Conservation (phyloP, 768 basidiomycete genomes). For the Scleroderma citrinum region DNA sequence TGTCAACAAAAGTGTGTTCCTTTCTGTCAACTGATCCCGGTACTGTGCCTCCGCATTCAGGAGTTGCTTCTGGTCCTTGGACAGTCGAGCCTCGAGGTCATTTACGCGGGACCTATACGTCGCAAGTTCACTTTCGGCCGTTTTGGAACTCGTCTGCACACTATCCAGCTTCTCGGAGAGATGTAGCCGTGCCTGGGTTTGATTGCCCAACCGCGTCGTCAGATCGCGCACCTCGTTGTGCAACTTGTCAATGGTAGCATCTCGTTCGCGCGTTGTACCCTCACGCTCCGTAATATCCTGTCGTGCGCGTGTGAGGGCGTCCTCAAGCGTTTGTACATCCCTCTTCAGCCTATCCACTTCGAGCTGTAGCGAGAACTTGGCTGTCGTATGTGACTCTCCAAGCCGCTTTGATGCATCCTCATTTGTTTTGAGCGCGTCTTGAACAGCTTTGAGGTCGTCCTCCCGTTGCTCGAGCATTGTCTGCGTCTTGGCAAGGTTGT, state of each 20-base stretch:
- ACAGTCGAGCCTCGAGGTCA: constrained; percentile 74
- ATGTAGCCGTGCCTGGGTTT: constrained; percentile 84
- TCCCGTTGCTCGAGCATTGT: constrained; percentile 67
- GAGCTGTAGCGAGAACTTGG: constrained; percentile 81
- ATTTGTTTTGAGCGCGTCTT: constrained; percentile 59
- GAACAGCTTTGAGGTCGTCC: constrained; percentile 65
- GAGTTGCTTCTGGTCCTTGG: constrained; percentile 75
- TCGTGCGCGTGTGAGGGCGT: constrained; percentile 66
- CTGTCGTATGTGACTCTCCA: constrained; percentile 80
- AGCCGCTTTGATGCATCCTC: constrained; percentile 74
- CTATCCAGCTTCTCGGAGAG: constrained; percentile 85
- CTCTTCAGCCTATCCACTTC: constrained; percentile 84
- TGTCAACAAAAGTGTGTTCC: constrained; percentile 85
- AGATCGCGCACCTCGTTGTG: constrained; percentile 80
- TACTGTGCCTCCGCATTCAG: constrained; percentile 72
- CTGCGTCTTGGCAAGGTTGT: constrained; percentile 58
- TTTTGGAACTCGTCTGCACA: constrained; percentile 53
- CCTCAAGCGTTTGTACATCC: constrained; percentile 76
- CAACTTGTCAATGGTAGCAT: constrained; percentile 66
- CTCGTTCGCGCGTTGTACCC: constrained; percentile 58
- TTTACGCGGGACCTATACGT: constrained; percentile 53
- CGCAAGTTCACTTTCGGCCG: constrained; percentile 63
- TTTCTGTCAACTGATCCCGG: constrained; percentile 87
- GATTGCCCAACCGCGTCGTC: constrained; percentile 68
- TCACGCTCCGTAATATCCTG: constrained; percentile 68